These are phyloP conservation scores for Lodderomyces jiufengensis DNA, from an alignment of 1,139 yeast species.

Conservation along the genomic window DNA sequence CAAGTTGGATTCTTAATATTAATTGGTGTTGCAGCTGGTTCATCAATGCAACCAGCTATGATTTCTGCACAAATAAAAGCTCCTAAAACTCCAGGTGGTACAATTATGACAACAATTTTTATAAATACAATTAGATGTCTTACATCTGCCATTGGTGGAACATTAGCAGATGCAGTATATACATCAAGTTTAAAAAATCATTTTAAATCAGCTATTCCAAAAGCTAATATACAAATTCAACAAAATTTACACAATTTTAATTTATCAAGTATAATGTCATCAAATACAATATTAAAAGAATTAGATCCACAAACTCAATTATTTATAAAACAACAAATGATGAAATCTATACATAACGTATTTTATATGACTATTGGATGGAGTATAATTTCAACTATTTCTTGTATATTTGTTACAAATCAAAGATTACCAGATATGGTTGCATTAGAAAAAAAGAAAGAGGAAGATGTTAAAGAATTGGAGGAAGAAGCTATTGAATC, in stretches of 20 bases:
- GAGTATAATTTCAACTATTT: constrained; percentile 20
- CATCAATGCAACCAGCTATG: constrained; percentile 27
- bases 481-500: too few species aligned
- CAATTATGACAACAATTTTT: constrained; percentile 35
- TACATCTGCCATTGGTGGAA: constrained; percentile 28
- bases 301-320: constrained; percentile 24
- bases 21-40: constrained; percentile 29
- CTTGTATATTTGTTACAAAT: constrained; percentile 25
- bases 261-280: constrained; percentile 15
- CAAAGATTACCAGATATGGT: constrained; percentile 24
- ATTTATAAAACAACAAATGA: constrained; percentile 27
- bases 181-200: constrained; percentile 25
- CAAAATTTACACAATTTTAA: constrained; percentile 18
- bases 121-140: constrained; percentile 30
- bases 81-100: constrained; percentile 35
- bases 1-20: constrained; percentile 36
- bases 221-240: constrained; percentile 16
- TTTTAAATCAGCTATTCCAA: constrained; percentile 15
- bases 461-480: neutral
- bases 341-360: constrained; percentile 30
- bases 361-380: constrained; percentile 32
- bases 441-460: constrained; percentile 1
- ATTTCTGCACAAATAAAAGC: constrained; percentile 32
- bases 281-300: constrained; percentile 18
- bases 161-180: constrained; percentile 34